These are phyloP conservation scores for Exophiala aquamarina DNA, from an alignment of 2,329 filamentous ascomycete species.

Conservation along the genomic window DNA sequence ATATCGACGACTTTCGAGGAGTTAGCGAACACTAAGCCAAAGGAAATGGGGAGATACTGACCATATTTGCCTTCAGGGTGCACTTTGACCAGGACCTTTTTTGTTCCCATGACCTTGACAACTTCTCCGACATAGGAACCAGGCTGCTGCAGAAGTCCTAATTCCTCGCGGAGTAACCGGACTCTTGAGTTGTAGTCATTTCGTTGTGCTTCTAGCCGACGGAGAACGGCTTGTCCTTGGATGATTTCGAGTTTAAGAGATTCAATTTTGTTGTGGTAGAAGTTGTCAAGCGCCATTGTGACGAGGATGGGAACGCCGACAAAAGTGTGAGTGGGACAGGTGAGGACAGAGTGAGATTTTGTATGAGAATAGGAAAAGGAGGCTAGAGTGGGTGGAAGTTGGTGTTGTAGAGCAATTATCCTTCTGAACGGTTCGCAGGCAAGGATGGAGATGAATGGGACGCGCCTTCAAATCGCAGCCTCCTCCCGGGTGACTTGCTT, in stretches of 20 bases:
- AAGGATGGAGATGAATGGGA: neutral
- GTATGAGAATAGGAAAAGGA: neutral
- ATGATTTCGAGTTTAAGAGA: slow-evolving; percentile 99
- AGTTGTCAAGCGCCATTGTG: slow-evolving; percentile 97
- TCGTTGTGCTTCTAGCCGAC: slow-evolving; percentile 92
- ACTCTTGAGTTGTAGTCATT: slow-evolving; percentile 99
- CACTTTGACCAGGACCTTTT: slow-evolving; percentile 98
- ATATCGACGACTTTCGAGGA: slow-evolving; percentile 79
- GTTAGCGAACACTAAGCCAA: slow-evolving; percentile 24
- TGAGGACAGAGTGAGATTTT: neutral
- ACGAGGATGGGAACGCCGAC: slow-evolving; percentile 29
- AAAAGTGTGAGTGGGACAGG: slow-evolving; percentile 29
- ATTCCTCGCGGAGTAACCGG: slow-evolving; percentile 88
- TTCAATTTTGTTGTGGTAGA: slow-evolving; percentile 99
- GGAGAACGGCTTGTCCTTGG: slow-evolving; percentile 92
- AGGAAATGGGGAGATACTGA: slow-evolving; percentile 45
- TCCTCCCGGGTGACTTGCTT: too few species aligned
- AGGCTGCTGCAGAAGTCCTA: slow-evolving; percentile 92
- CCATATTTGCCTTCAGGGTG: slow-evolving; percentile 99
- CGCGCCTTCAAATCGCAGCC: slow-evolving; percentile 9
- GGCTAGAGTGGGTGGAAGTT: neutral
- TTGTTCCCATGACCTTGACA: slow-evolving; percentile 99
- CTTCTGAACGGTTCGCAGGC: too few species aligned
- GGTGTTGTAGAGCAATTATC: too few species aligned
- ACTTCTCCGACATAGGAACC: slow-evolving; percentile 98